Base-by-base conservation (phyloP, 495 filamentous ascomycete genomes). In the Talaromyces ruber region DNA sequence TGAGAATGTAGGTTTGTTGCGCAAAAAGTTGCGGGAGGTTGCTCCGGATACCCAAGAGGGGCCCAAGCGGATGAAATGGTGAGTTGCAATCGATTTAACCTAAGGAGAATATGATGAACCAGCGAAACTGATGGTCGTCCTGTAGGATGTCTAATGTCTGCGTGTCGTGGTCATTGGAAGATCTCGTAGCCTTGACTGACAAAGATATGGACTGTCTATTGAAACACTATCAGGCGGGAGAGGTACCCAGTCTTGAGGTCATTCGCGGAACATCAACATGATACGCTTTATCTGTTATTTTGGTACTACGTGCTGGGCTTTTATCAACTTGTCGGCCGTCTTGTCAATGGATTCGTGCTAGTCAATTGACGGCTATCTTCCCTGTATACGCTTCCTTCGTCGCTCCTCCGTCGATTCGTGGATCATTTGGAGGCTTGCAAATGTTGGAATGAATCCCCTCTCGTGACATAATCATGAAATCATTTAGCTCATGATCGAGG, bases 1-100 rank as follows among this genome's bases (percentile, higher is more conserved):
- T 59, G 79, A 86, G 71, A 88, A 88, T 65, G 87, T 98, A 25
- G 94, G 94, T 0, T 78, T 79, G 66, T 72, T 98, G 67, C 81
- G 94, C 63, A 85, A 82, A 74, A 93, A 88, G 79, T 71, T 98
- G 64, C 77, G 94, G 26, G 83, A 84, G 68, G 71, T 96, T 37
- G 93, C 91, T 4, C 91, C 94, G 0, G 71, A 73, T 5, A 65
- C 73, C 0, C 82, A 88, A 26, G 88, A 97, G 57, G 92, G 93
- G 0, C 86, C 89, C 6, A 93, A 91, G 78, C 78, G 94, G 62
- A 98, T 98, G 94, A 82, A 86, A 66, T 98, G 94, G 91, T 89
- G 70, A 61, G 84, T 69, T 26, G 59, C 11, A 25, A 12, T 18
- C n/a, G 6, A 28, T 8, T 8, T 32, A 12, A 29, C 9, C 30